Evolutionary conservation across 345 rosid genomes (phyloP), one percentile per base, ranked within the genome.

Genomic region (Brassica nigra): DNA sequence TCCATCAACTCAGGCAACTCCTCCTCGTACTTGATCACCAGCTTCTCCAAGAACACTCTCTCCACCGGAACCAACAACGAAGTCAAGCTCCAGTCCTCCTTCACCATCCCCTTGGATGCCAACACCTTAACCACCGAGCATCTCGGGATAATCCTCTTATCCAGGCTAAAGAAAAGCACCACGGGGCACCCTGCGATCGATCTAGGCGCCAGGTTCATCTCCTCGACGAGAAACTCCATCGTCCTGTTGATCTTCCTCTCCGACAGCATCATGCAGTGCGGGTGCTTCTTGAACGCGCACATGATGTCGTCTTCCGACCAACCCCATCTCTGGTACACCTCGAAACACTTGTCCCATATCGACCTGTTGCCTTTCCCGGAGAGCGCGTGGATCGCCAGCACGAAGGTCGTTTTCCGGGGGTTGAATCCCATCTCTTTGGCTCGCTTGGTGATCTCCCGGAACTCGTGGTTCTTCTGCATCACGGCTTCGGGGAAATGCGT

Each of bases 131-230:
- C 34, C 36, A 88, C 89, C 1, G 76, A 76, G 75, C 87, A 86
- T 70, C 91, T 78, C 0, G 91, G 91, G 39, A 83, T 71, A 15
- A 85, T 88, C 79, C 91, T 86, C 84, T 84, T 90, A 63, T 87
- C 86, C 74, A 88, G 62, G 78, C 84, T 88, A 59, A 80, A 84
- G 59, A 84, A 78, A 49, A 88, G 57, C 7, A 87, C 70, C 12
- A 69, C 78, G 1, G 90, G 90, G 23, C 68, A 73, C 16, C 77
- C 75, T 0, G 81, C 88, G 14, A 89, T 76, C 9, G 28, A 66
- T 63, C 75, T 68, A 3, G 93, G 73, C 7, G 57, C 70, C 74
- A 70, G 33, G 2, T 81, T 88, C 86, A 88, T 85, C 79, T 86
- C 78, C 4, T 85, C 83, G 4, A 87, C 89, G 5, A 86, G 68